phyloP scores from a whole-genome alignment of 495 filamentous ascomycete genomes.

The Neurospora sp. region DNA sequence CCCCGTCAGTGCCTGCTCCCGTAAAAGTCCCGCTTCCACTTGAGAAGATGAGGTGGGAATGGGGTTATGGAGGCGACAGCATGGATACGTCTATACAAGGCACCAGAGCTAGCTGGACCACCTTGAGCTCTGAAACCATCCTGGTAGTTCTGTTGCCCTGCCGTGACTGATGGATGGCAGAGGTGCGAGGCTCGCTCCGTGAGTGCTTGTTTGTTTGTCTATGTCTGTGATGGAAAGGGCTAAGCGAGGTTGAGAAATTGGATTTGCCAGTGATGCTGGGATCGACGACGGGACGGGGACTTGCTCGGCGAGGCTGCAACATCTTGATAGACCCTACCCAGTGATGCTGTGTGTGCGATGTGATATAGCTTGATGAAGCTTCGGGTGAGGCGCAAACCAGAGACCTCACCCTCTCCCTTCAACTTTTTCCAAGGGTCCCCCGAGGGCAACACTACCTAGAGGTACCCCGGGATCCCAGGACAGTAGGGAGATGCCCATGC shows the following conservation, averaged over 20 bases:
- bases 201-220: background rate
- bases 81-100: background rate
- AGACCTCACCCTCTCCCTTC: background rate
- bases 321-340: background rate
- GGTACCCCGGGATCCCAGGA: background rate
- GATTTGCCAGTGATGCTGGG: background rate
- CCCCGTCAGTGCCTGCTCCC: background rate
- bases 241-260: background rate
- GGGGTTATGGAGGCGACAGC: background rate
- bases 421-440: background rate
- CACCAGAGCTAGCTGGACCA: background rate
- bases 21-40: background rate
- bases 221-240: background rate
- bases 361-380: background rate
- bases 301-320: background rate
- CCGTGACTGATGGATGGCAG: background rate
- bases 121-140: background rate
- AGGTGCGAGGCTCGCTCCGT: background rate
- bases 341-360: background rate
- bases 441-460: background rate
- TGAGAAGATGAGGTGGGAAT: background rate
- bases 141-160: background rate
- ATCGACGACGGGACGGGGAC: background rate
- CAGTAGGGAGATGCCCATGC: background rate
- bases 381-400: background rate